Conservation (phyloP, 129 eudicot genomes). For the Smallanthus sonchifolius region DNA sequence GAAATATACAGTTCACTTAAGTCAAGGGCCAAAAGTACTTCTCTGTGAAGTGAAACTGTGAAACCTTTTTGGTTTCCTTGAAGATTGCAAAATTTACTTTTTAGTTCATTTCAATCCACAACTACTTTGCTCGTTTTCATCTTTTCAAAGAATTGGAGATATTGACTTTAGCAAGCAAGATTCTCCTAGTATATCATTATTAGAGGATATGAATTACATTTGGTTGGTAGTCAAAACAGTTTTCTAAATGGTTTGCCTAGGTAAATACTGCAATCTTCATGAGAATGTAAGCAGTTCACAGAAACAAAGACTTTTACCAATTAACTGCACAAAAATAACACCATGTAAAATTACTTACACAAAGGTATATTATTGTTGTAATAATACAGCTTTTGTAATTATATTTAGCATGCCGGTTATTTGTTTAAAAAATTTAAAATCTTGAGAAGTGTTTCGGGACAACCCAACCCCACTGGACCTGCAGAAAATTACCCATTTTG, state of each 20-base stretch:
- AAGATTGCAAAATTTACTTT: not conserved
- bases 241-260: not conserved
- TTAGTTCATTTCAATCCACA: not conserved
- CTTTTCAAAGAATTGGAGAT: not conserved
- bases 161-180: not conserved
- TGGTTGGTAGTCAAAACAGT: not conserved
- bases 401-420: not conserved
- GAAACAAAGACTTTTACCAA: not conserved
- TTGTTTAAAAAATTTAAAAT: not conserved
- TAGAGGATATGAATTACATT: not conserved
- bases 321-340: not conserved
- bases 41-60: not conserved
- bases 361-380: not conserved
- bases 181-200: not conserved
- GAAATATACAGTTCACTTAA: not conserved
- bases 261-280: not conserved
- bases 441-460: not conserved
- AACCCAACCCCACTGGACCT: not conserved
- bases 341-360: not conserved
- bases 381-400: not conserved
- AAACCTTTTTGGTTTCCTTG: not conserved
- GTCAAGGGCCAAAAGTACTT: not conserved
- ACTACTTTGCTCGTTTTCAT: not conserved
- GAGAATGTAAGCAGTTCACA: not conserved
- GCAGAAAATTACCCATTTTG: not conserved